A percentile compares a stretch with the other conserved stretches of the same genome.
These are phyloP conservation scores for Cephalotrichum gorgonifer DNA, from an alignment of 2,329 filamentous ascomycete genomes.

Conservation along the genomic window DNA sequence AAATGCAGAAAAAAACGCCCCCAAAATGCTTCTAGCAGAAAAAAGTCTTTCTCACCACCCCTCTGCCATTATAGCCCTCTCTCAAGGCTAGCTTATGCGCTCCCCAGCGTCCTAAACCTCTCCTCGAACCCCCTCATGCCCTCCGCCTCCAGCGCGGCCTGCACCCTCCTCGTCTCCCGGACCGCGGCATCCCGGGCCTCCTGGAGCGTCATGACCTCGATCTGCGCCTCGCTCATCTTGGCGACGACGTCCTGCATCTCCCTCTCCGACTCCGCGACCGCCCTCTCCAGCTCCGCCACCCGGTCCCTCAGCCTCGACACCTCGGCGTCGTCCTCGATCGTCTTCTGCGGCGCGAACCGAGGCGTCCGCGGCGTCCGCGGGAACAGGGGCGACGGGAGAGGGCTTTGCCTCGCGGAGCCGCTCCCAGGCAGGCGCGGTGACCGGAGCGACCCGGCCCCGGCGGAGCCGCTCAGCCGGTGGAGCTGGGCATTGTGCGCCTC, in stretches of 20 bases:
- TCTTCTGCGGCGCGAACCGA: constrained; percentile 46
- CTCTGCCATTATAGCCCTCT: no score
- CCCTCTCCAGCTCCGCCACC: constrained; percentile 76
- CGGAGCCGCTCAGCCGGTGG: constrained; percentile 53
- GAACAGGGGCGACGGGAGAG: constrained; percentile 22
- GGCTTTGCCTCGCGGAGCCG: constrained; percentile 17
- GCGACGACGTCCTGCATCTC: constrained; percentile 78
- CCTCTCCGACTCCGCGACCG: constrained; percentile 45
- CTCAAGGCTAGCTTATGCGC: no score
- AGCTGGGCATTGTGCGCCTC: constrained; percentile 71
- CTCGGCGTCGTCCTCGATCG: constrained; percentile 61
- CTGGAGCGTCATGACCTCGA: constrained; percentile 73
- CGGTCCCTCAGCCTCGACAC: constrained; percentile 66
- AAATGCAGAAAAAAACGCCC: no score
- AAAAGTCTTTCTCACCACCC: no score
- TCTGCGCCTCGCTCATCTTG: constrained; percentile 71
- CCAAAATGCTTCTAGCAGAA: no score
- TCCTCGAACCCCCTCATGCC: constrained; percentile 40
- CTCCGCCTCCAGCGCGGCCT: constrained; percentile 55
- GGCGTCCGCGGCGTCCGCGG: constrained; percentile 30
- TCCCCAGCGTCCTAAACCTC: constrained; percentile 24
- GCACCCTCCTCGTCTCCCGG: constrained; percentile 58
- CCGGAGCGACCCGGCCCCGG: constrained; percentile 10
- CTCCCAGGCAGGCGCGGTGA: constrained; percentile 13
- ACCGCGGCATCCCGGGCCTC: constrained; percentile 65